phyloP scores from a whole-genome alignment of 352 stramenopile species.

The Phytophthora macrochlamydospora region DNA sequence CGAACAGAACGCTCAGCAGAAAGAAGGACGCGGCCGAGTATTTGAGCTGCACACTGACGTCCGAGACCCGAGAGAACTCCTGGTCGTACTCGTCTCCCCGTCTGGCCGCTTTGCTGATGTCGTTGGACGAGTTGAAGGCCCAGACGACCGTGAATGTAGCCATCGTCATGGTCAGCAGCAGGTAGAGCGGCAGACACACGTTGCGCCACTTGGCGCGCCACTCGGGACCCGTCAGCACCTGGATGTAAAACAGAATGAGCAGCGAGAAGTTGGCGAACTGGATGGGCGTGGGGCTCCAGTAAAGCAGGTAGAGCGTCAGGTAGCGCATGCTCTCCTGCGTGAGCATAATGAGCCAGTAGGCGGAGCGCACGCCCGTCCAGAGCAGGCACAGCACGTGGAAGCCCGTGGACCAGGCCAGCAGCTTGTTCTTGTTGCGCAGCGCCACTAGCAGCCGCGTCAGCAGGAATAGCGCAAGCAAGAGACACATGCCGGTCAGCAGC shows the following conservation, averaged over 20 bases:
- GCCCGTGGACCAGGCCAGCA: conserved; percentile 83
- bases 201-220: conserved; percentile 78
- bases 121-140: conserved; percentile 87
- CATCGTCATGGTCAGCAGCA: conserved; percentile 84
- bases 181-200: conserved; percentile 85
- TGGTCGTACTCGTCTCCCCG: conserved; percentile 84
- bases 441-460: conserved; percentile 67
- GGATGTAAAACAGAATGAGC: conserved; percentile 89
- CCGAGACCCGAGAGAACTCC: conserved; percentile 81
- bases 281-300: conserved; percentile 87
- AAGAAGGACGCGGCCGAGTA: conserved; percentile 87
- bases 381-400: conserved; percentile 84
- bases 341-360: conserved; percentile 87
- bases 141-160: conserved; percentile 85
- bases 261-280: conserved; percentile 91
- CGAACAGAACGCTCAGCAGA: conserved; percentile 80
- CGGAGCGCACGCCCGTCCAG: conserved; percentile 80
- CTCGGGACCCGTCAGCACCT: conserved; percentile 80
- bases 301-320: conserved; percentile 85
- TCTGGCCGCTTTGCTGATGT: conserved; percentile 68
- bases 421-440: conserved; percentile 83
- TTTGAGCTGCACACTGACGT: conserved; percentile 79
- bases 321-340: conserved; percentile 77
- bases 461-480: conserved; percentile 76
- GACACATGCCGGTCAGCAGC: conserved; percentile 79